Evolutionary conservation across 352 stramenopile genomes (phyloP), one percentile per base, ranked within the genome.

Genomic region (Pythium pyrilobum): DNA sequence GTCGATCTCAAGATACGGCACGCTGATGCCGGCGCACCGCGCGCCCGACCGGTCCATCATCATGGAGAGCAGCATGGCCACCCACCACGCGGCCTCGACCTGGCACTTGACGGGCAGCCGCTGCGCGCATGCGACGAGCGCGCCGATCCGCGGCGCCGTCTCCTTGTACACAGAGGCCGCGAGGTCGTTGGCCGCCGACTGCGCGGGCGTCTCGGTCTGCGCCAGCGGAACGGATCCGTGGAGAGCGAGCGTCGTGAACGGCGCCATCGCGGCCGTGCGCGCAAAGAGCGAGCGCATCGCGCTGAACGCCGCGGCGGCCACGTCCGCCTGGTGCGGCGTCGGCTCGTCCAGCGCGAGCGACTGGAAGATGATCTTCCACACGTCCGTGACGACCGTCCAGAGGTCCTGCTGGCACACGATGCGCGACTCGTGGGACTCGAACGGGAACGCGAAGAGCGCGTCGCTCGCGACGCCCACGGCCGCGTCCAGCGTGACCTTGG

Each of bases 331-430:
- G 54, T 45, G 37, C 28, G 39, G 68, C 38, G 43, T 33, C 3
- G 18, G 27, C 16, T 55, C 37, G 20, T 29, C 44, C 7, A 74
- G 53, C 1, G 72, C 67, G 7, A 89, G 51, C 15, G 74, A 72
- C 37, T 92, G 79, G 44, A 87, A 83, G 57, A 89, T 85, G 48
- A 92, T 52, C 52, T 90, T 92, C 80, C 81, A 92, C 20, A 81
- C 81, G 62, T 94, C 83, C 7, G 68, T 71, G 21, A 89, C 68
- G 27, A 94, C 70, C 13, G 69, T 88, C 65, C 77, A 81, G 4
- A 89, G 56, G 46, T 94, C 81, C 66, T 94, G 83, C 48, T 92
- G 83, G 49, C 75, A 87, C 41, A 83, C 81, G 51, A 89, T 80
- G 33, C 83, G 74, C 3, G 83, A 74, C 49, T 93, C 83, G 44